Conservation (phyloP, 495 filamentous ascomycete genomes). For the Aspergillus sclerotioniger region DNA sequence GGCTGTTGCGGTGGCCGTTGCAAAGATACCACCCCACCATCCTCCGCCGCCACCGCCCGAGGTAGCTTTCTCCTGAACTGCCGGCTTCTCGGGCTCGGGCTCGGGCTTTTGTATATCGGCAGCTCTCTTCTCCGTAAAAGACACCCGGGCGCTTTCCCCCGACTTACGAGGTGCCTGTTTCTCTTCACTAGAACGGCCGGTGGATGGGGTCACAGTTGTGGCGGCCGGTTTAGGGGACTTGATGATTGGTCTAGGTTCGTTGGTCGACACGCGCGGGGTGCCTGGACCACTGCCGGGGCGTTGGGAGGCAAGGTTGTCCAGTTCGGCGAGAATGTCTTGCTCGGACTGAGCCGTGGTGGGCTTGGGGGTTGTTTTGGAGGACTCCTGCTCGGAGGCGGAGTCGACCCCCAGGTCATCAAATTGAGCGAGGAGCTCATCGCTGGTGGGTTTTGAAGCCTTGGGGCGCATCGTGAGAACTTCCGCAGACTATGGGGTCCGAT, state of each 20-base stretch:
- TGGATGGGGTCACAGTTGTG: slow-evolving; percentile 51
- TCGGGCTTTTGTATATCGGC: slow-evolving; percentile 38
- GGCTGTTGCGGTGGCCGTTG: slow-evolving; percentile 59
- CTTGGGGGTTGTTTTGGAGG: slow-evolving; percentile 44
- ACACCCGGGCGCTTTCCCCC: slow-evolving; percentile 68
- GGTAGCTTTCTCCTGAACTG: slow-evolving; percentile 25
- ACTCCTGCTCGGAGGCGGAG: slow-evolving; percentile 25
- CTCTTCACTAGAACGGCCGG: slow-evolving; percentile 59
- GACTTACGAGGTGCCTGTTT: slow-evolving; percentile 63
- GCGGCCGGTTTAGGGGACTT: slow-evolving; percentile 60
- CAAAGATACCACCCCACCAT: slow-evolving; percentile 89
- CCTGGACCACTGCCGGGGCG: slow-evolving; percentile 69
- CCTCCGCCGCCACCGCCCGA: slow-evolving; percentile 57
- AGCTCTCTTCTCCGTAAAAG: slow-evolving; percentile 55
- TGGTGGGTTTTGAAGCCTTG: slow-evolving; percentile 58
- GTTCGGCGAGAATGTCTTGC: slow-evolving; percentile 77
- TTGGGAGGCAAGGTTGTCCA: slow-evolving; percentile 73
- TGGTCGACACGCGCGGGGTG: slow-evolving; percentile 73
- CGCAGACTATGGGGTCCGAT: background rate
- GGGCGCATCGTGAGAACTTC: slow-evolving; percentile 34
- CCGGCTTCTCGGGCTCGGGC: slow-evolving; percentile 30
- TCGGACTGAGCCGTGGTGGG: slow-evolving; percentile 46
- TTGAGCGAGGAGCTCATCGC: slow-evolving; percentile 79
- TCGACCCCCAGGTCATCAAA: slow-evolving; percentile 71
- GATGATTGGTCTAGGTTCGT: slow-evolving; percentile 44